Evolutionary conservation across 2,329 filamentous ascomycete species (phyloP).

Genomic region (Sporothrix globosa): DNA sequence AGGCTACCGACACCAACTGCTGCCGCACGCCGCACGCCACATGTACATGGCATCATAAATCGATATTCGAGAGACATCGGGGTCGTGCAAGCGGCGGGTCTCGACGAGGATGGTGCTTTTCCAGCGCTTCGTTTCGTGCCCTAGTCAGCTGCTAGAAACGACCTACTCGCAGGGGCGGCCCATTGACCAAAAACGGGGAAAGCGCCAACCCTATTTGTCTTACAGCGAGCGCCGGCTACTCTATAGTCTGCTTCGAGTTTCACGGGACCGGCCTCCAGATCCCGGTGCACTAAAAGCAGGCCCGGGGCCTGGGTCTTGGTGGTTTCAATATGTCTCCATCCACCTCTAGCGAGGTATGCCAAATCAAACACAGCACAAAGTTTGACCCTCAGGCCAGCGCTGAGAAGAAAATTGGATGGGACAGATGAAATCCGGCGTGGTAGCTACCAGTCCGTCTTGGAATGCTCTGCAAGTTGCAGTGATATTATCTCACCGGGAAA

Average conservation of each 20-base stretch:
- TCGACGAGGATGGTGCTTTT: neutral
- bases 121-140: neutral
- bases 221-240: neutral
- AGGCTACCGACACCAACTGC: neutral
- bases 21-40: neutral
- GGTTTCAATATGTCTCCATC: neutral
- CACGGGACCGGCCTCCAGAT: slow-evolving; percentile 8
- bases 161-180: neutral
- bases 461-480: slow-evolving; percentile 5
- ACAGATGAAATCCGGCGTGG: neutral
- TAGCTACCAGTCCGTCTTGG: neutral
- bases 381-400: no score
- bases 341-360: neutral
- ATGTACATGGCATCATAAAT: neutral
- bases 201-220: neutral
- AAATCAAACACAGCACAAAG: neutral
- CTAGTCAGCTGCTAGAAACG: neutral
- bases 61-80: neutral
- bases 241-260: slow-evolving; percentile 4
- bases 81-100: neutral
- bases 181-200: neutral
- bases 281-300: neutral
- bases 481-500: neutral
- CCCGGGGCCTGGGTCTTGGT: neutral
- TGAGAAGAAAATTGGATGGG: neutral